Evolutionary conservation across 352 stramenopile genomes (phyloP).

Genomic region (Phytophthora pistaciae): DNA sequence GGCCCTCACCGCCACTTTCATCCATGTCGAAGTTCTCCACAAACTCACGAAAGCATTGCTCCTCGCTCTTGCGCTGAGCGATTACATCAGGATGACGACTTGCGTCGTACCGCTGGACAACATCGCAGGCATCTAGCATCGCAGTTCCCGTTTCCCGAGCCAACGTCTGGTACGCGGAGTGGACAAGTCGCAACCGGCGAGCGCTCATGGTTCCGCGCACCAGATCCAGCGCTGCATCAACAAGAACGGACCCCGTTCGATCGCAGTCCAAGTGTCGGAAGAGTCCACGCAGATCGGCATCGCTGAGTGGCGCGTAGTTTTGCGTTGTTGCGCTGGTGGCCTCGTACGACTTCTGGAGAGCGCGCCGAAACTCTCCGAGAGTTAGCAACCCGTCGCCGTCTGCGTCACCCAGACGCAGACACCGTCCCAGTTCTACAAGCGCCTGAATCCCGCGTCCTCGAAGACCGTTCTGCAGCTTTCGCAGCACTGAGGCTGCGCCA

Average conservation of each 20-base stretch:
- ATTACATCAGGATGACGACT: conserved; percentile 82
- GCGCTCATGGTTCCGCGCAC: conserved; percentile 85
- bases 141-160: conserved; percentile 52
- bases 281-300: conserved; percentile 75
- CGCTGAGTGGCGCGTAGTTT: conserved; percentile 50
- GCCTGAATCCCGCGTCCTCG: conserved; percentile 60
- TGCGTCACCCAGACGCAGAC: conserved; percentile 75
- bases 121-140: conserved; percentile 64
- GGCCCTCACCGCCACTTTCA: conserved; percentile 14
- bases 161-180: conserved; percentile 79
- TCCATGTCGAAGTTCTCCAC: conserved; percentile 81
- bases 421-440: conserved; percentile 74
- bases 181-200: conserved; percentile 72
- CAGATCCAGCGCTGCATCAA: conserved; percentile 86
- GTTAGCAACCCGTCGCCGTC: conserved; percentile 73
- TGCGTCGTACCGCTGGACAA: conserved; percentile 76
- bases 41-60: conserved; percentile 80
- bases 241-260: conserved; percentile 67
- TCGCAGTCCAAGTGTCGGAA: conserved; percentile 87
- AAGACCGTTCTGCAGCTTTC: conserved; percentile 55
- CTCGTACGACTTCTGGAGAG: conserved; percentile 54
- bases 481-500: conserved; percentile 66
- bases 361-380: conserved; percentile 83
- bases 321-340: conserved; percentile 21
- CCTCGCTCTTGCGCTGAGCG: conserved; percentile 55